Conservation (phyloP, 495 filamentous ascomycete species). For the Penicillium macrosclerotiorum region DNA sequence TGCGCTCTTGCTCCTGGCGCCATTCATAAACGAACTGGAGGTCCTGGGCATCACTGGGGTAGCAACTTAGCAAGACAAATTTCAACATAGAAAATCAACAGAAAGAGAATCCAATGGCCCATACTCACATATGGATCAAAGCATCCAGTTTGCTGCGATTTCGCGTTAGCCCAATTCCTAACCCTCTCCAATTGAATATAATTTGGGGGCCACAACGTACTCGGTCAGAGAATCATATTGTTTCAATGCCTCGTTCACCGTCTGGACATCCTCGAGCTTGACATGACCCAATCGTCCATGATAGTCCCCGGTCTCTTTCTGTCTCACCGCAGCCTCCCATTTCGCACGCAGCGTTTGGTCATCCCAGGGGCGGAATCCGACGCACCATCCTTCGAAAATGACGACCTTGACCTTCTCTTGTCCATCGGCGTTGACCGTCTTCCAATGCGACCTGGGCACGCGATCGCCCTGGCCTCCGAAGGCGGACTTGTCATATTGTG, state of each 20-base stretch:
- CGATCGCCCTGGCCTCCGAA: slow-evolving; percentile 80
- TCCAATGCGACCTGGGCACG: slow-evolving; percentile 57
- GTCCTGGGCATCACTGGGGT: slow-evolving; percentile 69
- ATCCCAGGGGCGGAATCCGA: slow-evolving; percentile 73
- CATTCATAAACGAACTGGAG: slow-evolving; percentile 80
- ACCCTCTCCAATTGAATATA: neutral
- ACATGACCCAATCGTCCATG: slow-evolving; percentile 54
- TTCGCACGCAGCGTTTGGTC: slow-evolving; percentile 51
- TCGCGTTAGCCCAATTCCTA: slow-evolving; percentile 8
- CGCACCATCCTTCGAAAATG: slow-evolving; percentile 90
- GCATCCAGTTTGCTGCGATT: slow-evolving; percentile 62
- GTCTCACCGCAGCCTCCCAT: slow-evolving; percentile 53
- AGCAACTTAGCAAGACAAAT: neutral
- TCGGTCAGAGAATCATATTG: slow-evolving; percentile 72
- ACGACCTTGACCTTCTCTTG: slow-evolving; percentile 55
- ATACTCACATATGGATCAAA: slow-evolving; percentile 74
- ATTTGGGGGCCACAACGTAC: slow-evolving; percentile 33
- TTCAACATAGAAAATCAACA: neutral
- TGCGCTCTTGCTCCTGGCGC: slow-evolving; percentile 78
- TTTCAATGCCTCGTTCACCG: slow-evolving; percentile 68
- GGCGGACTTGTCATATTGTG: slow-evolving; percentile 80
- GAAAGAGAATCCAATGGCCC: neutral
- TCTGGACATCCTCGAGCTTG: slow-evolving; percentile 62
- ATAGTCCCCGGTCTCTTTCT: slow-evolving; percentile 42
- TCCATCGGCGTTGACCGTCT: slow-evolving; percentile 55